A percentile compares a stretch with the other conserved stretches of the same genome.
phyloP scores from a whole-genome alignment of 768 basidiomycete genomes.

The Coprinellus micaceus region DNA sequence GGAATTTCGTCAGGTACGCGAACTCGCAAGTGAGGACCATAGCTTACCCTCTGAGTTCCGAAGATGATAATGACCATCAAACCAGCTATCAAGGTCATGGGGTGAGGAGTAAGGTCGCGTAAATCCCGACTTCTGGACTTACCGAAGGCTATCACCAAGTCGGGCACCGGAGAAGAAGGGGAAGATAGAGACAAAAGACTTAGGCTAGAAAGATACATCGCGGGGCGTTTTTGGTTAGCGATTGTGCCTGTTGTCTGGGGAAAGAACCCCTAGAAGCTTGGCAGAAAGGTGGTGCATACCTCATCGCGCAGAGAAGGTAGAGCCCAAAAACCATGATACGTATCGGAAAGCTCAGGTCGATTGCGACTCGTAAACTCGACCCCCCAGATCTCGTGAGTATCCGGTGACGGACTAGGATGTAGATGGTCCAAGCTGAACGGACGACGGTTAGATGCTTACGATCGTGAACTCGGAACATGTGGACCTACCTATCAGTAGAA shows the following conservation, averaged over 20 bases:
- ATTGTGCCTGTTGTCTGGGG: no score
- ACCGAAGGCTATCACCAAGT: constrained; percentile 46
- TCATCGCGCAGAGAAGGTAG: constrained; percentile 39
- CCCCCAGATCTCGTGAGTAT: constrained; percentile 20
- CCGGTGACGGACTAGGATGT: constrained; percentile 36
- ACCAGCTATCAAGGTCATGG: constrained; percentile 29
- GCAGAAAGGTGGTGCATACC: no score
- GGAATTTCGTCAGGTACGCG: not conserved
- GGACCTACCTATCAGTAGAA: constrained; percentile 37
- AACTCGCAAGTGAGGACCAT: not conserved
- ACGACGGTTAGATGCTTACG: not conserved
- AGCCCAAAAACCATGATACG: constrained; percentile 44
- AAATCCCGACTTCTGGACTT: constrained; percentile 8
- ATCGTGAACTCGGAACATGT: not conserved
- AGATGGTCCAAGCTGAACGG: constrained; percentile 39
- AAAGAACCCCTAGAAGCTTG: no score
- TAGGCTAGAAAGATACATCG: constrained; percentile 26
- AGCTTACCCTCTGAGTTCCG: constrained; percentile 38
- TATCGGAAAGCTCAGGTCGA: constrained; percentile 43
- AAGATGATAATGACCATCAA: constrained; percentile 44
- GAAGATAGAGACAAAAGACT: constrained; percentile 43
- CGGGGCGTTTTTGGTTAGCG: not conserved
- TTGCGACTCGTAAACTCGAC: constrained; percentile 16
- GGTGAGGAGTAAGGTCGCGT: not conserved
- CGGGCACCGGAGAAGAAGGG: constrained; percentile 43